phyloP scores from a whole-genome alignment of 257 asterid genomes.

The Nemophila menziesii region DNA sequence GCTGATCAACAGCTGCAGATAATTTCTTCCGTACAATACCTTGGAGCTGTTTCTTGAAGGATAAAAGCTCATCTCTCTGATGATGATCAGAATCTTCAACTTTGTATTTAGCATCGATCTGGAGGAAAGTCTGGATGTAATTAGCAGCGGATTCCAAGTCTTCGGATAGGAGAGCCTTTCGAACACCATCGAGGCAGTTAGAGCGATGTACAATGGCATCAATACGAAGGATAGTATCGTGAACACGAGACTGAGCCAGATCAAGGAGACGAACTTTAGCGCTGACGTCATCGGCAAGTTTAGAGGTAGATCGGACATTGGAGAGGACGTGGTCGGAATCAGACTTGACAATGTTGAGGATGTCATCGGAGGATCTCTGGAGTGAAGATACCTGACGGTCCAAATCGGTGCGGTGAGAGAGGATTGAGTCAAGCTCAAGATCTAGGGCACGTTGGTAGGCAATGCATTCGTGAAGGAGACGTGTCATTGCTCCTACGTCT shows the following conservation, averaged over 20 bases:
- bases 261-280: conserved; percentile 83
- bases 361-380: conserved; percentile 60
- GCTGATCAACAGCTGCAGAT: conserved; percentile 60
- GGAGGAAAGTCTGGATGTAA: conserved; percentile 59
- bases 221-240: conserved; percentile 63
- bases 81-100: conserved; percentile 21
- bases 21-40: conserved; percentile 53
- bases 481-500: conserved; percentile 81
- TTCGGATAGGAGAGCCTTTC: conserved; percentile 54
- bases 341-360: conserved; percentile 56
- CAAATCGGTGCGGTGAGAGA: conserved; percentile 66
- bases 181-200: conserved; percentile 70
- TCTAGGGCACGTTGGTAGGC: conserved; percentile 83
- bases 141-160: conserved; percentile 81
- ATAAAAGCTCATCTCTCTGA: conserved; percentile 75
- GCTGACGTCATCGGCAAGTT: conserved; percentile 72
- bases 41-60: conserved; percentile 74
- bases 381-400: conserved; percentile 64
- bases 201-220: conserved; percentile 72
- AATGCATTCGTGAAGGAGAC: conserved; percentile 83
- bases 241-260: conserved; percentile 77
- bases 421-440: conserved; percentile 59
- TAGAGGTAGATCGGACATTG: conserved; percentile 65
- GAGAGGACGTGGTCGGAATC: conserved; percentile 62
- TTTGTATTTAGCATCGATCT: conserved; percentile 62